These are phyloP conservation scores for Tillandsia leiboldiana DNA, from an alignment of 176 grass and related monocot species.

Conservation along the genomic window DNA sequence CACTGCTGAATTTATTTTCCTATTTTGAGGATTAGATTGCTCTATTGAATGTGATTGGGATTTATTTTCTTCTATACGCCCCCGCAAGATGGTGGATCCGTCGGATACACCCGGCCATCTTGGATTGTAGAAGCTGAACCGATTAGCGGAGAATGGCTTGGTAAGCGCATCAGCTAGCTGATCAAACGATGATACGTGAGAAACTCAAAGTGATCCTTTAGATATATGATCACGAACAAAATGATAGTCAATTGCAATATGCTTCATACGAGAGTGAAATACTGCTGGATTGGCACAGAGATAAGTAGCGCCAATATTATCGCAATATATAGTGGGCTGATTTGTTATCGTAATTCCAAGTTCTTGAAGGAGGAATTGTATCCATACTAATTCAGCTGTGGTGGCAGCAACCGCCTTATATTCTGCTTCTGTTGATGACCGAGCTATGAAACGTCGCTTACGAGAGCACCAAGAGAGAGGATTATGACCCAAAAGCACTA, in stretches of 20 bases:
- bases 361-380: background rate
- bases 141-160: background rate
- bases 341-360: background rate
- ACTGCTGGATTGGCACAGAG: background rate
- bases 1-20: too few species aligned
- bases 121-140: background rate
- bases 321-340: too few species aligned
- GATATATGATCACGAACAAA: background rate
- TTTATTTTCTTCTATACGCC: background rate
- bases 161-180: background rate
- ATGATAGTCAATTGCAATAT: background rate
- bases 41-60: too few species aligned
- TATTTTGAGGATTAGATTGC: too few species aligned
- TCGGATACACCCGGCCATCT: background rate
- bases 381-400: background rate
- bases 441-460: slow-evolving; percentile 3
- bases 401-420: slow-evolving; percentile 7
- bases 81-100: background rate
- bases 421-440: slow-evolving; percentile 9
- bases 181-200: background rate
- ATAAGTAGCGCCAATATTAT: background rate
- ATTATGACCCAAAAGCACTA: background rate
- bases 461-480: background rate
- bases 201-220: background rate
- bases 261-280: background rate